Base-by-base conservation (phyloP, 441 rosid genomes). In the Theobroma grandiflorum region DNA sequence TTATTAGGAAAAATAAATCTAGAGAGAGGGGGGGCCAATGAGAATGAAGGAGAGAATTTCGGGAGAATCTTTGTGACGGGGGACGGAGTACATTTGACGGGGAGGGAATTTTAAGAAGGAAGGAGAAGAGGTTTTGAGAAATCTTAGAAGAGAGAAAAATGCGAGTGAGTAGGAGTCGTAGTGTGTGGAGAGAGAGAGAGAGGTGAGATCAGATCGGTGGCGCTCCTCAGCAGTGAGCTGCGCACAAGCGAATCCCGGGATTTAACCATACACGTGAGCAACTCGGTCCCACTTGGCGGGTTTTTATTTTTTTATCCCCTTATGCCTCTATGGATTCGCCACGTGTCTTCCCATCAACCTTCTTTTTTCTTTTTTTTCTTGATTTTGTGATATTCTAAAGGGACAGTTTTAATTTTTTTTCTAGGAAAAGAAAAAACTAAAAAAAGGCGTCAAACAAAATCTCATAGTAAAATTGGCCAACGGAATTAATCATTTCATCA, bases 241-340 rank as follows among this genome's bases (percentile, higher is more conserved):
- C 20, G 50, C 76, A 26, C 31, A 67, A 67, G 74, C 85, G 64
- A 85, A 78, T 80, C 77, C 81, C 84, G 73, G 83, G 63, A 83
- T 79, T 61, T 81, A 58, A 76, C 57, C 77, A 62, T 73, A 80
- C 85, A 84, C 82, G 87, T 82, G 79, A 83, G 85, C 79, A 77
- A 8, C 3, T 8, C 1, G 38, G 80, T 72, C 81, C 86, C 81
- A 68, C 76, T 26, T 33, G 22, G 15, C 31, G 58, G 31, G 59
- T 42, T 70, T 40, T 65, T 62, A 47, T n/a, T 64, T 65, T 11
- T 12, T 20, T 8, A 2, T 4, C 26, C 78, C 75, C 33, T 82
- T 72, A 14, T 77, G 53, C 42, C 66, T 72, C n/a, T 49, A 37
- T 68, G n/a, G 37, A 6, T 65, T 18, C 55, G 74, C 83, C 87